phyloP scores from a whole-genome alignment of 352 stramenopile genomes.

The Pythium dissotocum region DNA sequence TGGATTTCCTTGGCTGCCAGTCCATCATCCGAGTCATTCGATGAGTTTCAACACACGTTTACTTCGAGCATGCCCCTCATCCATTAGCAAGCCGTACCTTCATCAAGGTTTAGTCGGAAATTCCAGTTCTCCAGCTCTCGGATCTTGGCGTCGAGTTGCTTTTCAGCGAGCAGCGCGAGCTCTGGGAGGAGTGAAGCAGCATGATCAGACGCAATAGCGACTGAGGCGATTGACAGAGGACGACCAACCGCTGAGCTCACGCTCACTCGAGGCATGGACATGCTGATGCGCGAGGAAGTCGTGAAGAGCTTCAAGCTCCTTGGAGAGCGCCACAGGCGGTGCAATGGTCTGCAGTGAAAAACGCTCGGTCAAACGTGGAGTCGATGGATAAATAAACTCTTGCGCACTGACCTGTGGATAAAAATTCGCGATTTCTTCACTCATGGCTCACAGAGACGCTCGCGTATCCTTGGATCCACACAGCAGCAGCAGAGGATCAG shows the following conservation, averaged over 20 bases:
- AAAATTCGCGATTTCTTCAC: constrained; percentile 25
- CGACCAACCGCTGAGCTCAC: constrained; percentile 44
- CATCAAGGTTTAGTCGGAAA: constrained; percentile 77
- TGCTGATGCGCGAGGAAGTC: constrained; percentile 63
- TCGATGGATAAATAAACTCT: background rate
- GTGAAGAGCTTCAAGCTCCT: constrained; percentile 55
- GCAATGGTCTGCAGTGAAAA: constrained; percentile 49
- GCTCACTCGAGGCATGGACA: constrained; percentile 28
- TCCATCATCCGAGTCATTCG: background rate
- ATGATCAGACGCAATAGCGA: too few species aligned
- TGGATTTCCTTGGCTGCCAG: constrained; percentile 25
- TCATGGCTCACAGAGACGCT: background rate
- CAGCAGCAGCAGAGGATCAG: background rate
- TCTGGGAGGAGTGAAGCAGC: too few species aligned
- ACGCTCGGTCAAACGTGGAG: too few species aligned
- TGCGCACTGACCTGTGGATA: constrained; percentile 19
- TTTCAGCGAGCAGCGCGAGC: constrained; percentile 50
- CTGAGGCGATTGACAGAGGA: background rate
- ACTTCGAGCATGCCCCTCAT: background rate
- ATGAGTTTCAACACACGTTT: background rate
- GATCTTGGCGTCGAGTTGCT: constrained; percentile 67
- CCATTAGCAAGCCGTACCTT: constrained; percentile 37
- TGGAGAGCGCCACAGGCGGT: constrained; percentile 46
- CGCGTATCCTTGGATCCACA: background rate
- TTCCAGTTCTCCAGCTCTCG: constrained; percentile 85